A percentile compares a stretch with the other conserved stretches of the same genome.
These are phyloP conservation scores for Colletotrichum chrysophilum DNA, from an alignment of 2,329 filamentous ascomycete species.

Conservation along the genomic window DNA sequence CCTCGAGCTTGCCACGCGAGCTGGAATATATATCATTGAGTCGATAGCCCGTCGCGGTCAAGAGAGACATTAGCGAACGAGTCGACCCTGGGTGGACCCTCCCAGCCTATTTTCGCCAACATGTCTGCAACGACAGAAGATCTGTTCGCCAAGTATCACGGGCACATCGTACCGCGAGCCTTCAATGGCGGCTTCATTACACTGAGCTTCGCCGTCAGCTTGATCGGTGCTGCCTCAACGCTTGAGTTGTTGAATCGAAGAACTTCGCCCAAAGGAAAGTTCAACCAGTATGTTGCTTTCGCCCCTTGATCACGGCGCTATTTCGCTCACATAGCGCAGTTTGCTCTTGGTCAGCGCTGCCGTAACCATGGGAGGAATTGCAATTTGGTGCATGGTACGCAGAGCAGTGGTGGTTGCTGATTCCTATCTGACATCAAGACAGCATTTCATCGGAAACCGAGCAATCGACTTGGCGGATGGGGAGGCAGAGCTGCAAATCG, in stretches of 20 bases:
- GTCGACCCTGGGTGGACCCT: background rate
- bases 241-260: slow-evolving; percentile 82
- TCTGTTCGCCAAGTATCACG: slow-evolving; percentile 46
- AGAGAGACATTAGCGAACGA: slow-evolving; percentile 11
- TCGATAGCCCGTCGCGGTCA: background rate
- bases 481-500: slow-evolving; percentile 67
- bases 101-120: background rate
- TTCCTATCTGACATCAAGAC: slow-evolving; percentile 40
- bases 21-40: slow-evolving; percentile 3
- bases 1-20: slow-evolving; percentile 3
- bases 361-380: slow-evolving; percentile 74
- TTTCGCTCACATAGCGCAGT: slow-evolving; percentile 39
- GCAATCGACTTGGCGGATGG: slow-evolving; percentile 75
- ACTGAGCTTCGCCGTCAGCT: slow-evolving; percentile 77
- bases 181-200: slow-evolving; percentile 69
- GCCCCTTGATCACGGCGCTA: background rate
- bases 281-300: slow-evolving; percentile 66
- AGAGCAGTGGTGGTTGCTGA: slow-evolving; percentile 28
- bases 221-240: slow-evolving; percentile 79
- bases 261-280: slow-evolving; percentile 70
- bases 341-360: slow-evolving; percentile 68
- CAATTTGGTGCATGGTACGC: slow-evolving; percentile 74
- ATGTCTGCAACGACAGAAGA: slow-evolving; percentile 23
- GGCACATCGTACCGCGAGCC: slow-evolving; percentile 49
- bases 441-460: slow-evolving; percentile 85